Percentiles rank a stretch among this genome's conserved stretches.
These are phyloP conservation scores for Pyrenophora seminiperda DNA, from an alignment of 2,329 filamentous ascomycete genomes.

Conservation along the genomic window DNA sequence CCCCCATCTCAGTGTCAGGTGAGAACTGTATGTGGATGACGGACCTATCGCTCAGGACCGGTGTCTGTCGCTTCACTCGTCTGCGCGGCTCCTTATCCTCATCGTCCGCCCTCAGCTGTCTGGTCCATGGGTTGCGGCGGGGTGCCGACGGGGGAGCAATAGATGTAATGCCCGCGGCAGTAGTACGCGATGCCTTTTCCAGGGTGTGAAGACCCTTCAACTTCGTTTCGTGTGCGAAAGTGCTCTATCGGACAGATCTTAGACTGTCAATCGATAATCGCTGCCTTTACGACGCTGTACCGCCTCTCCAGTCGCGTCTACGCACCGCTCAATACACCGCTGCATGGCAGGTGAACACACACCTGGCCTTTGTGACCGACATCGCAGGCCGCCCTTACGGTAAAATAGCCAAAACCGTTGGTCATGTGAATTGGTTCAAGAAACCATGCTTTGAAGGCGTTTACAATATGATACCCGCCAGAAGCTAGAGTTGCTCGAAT, in stretches of 20 bases:
- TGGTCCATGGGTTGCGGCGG: too few species aligned
- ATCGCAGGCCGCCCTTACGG: constrained; percentile 3
- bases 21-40: too few species aligned
- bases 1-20: too few species aligned
- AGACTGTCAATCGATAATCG: background rate
- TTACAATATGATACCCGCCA: background rate
- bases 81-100: too few species aligned
- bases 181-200: too few species aligned
- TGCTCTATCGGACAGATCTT: background rate
- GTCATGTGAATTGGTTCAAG: background rate
- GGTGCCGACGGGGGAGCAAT: too few species aligned
- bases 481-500: background rate
- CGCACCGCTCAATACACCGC: constrained; percentile 18
- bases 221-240: background rate
- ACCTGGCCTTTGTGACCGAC: constrained; percentile 9
- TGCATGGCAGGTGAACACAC: constrained; percentile 2
- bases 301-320: background rate
- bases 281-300: background rate
- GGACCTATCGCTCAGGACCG: too few species aligned
- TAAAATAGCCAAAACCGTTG: constrained; percentile 9
- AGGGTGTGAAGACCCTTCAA: too few species aligned
- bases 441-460: background rate
- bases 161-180: too few species aligned
- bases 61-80: too few species aligned
- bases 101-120: too few species aligned